Percentiles rank a stretch among this genome's conserved stretches.
Conservation (phyloP, 2,329 filamentous ascomycete genomes). For the Diaporthe helianthi region DNA sequence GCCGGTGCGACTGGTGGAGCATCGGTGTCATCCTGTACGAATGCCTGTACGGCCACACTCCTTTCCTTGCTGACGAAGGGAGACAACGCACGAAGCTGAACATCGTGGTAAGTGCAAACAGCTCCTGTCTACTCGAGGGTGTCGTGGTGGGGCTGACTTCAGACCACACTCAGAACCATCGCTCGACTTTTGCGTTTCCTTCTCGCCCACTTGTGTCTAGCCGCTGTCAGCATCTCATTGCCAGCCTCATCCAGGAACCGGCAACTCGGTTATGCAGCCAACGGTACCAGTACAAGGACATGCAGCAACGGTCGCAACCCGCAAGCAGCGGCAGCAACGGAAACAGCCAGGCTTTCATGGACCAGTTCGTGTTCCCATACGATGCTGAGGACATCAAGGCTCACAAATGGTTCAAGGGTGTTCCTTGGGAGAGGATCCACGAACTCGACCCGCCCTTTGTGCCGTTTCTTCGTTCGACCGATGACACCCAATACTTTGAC, state of each 20-base stretch:
- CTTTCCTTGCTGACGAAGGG: slow-evolving; percentile 81
- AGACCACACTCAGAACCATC: slow-evolving; percentile 65
- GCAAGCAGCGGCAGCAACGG: slow-evolving; percentile 38
- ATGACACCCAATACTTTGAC: slow-evolving; percentile 91
- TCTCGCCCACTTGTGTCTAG: slow-evolving; percentile 68
- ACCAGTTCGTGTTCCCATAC: slow-evolving; percentile 77
- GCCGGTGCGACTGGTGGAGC: slow-evolving; percentile 96
- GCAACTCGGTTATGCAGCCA: slow-evolving; percentile 78
- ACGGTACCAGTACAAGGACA: slow-evolving; percentile 74
- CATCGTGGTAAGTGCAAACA: slow-evolving; percentile 68
- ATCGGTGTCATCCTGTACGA: slow-evolving; percentile 94
- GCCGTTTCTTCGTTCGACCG: slow-evolving; percentile 70
- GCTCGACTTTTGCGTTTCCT: slow-evolving; percentile 74
- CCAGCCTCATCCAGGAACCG: slow-evolving; percentile 74
- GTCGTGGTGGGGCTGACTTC: neutral
- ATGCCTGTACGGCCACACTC: slow-evolving; percentile 90
- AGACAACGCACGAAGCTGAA: slow-evolving; percentile 85
- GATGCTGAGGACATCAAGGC: slow-evolving; percentile 90
- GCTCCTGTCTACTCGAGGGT: neutral
- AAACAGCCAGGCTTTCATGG: slow-evolving; percentile 42
- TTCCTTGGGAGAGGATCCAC: slow-evolving; percentile 81
- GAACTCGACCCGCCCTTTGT: slow-evolving; percentile 77
- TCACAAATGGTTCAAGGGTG: slow-evolving; percentile 83
- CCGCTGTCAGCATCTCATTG: slow-evolving; percentile 80
- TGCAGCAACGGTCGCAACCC: slow-evolving; percentile 35